Conservation (phyloP, 2,329 filamentous ascomycete genomes). For the Exophiala spinifera region DNA sequence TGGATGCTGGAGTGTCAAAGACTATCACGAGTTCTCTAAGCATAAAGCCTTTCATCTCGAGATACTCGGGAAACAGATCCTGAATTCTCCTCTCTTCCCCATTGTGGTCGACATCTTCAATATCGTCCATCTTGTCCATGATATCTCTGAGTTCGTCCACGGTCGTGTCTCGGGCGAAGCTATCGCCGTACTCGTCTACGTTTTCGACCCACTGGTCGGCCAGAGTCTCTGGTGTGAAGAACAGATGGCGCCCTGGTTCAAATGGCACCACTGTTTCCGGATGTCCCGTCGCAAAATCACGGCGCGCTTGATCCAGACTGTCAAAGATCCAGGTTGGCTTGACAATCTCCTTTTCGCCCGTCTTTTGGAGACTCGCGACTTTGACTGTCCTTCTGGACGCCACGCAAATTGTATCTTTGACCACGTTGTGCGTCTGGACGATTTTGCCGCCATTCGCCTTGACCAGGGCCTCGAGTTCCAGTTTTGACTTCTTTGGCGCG, state of each 20-base stretch:
- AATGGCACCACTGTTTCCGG: constrained; percentile 60
- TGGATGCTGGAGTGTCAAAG: constrained; percentile 34
- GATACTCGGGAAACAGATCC: constrained; percentile 22
- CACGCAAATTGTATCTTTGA: constrained; percentile 49
- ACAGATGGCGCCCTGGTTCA: constrained; percentile 66
- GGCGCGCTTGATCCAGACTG: constrained; percentile 61
- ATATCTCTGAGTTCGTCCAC: constrained; percentile 56
- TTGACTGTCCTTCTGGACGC: constrained; percentile 61
- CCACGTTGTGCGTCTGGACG: constrained; percentile 67
- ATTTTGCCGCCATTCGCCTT: constrained; percentile 79
- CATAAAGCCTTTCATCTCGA: constrained; percentile 40
- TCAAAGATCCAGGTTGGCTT: constrained; percentile 80
- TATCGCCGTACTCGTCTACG: constrained; percentile 76
- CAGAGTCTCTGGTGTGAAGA: constrained; percentile 60
- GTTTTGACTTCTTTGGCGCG: constrained; percentile 66
- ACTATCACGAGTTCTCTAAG: constrained; percentile 49
- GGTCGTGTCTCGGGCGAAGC: constrained; percentile 69
- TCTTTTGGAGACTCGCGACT: constrained; percentile 77
- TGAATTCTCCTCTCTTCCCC: constrained; percentile 28
- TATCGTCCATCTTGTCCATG: constrained; percentile 37
- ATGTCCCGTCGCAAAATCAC: constrained; percentile 52
- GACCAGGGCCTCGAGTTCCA: constrained; percentile 73
- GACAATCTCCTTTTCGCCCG: constrained; percentile 67
- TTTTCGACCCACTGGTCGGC: constrained; percentile 52
- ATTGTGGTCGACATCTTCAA: constrained; percentile 23